Conservation (phyloP, 257 asterid species). For the Misopates orontium region DNA sequence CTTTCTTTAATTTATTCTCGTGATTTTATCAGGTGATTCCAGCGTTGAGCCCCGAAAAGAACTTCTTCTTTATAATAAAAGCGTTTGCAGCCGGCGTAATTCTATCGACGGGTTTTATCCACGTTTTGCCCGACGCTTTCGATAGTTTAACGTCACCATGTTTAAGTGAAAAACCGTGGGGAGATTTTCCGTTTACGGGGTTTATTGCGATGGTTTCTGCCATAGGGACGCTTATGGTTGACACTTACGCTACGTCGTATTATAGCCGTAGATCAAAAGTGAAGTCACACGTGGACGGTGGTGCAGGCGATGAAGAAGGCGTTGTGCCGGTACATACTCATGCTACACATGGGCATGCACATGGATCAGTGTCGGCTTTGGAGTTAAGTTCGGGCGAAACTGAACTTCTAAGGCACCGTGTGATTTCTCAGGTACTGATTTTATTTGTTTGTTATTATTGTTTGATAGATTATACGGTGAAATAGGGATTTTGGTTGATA, state of each 20-base stretch:
- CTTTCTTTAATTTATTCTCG: too few relatives aligned
- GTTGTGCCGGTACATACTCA: conserved; percentile 15
- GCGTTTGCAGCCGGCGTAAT: conserved; percentile 62
- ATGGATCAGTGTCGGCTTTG: conserved; percentile 15
- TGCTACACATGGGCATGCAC: conserved; percentile 32
- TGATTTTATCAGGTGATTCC: too few relatives aligned
- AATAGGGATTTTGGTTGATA: too few relatives aligned
- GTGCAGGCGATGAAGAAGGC: conserved; percentile 16
- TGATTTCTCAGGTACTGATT: conserved; percentile 34
- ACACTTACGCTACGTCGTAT: conserved; percentile 34
- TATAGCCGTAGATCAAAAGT: conserved; percentile 10
- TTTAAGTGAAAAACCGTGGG: conserved; percentile 34
- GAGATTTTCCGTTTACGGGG: conserved; percentile 49
- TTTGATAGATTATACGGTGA: not conserved
- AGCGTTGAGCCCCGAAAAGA: conserved; percentile 38
- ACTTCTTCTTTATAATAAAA: conserved; percentile 37
- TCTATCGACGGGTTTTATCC: conserved; percentile 47
- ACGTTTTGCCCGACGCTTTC: conserved; percentile 43
- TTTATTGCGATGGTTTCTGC: conserved; percentile 46
- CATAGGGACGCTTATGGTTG: conserved; percentile 45
- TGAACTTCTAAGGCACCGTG: conserved; percentile 37
- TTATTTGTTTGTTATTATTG: not conserved
- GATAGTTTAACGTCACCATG: conserved; percentile 42
- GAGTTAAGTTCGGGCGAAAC: conserved; percentile 9
- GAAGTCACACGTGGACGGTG: not conserved